Evolutionary conservation across 345 rosid genomes (phyloP).

Genomic region (Alliaria petiolata): DNA sequence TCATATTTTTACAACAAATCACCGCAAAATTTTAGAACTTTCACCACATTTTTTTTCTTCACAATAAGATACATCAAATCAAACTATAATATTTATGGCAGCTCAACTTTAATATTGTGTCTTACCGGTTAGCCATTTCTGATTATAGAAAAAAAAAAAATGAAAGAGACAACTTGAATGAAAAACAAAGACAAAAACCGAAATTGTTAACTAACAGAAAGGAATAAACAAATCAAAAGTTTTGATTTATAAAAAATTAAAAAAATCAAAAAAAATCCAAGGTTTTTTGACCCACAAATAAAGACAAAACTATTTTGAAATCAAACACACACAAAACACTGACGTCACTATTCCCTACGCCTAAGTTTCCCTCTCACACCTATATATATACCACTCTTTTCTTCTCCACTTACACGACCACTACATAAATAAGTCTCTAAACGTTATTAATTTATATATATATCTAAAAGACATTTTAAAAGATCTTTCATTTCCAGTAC

Average conservation of each 20-base stretch:
- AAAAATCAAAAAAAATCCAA: background rate
- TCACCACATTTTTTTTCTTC: background rate
- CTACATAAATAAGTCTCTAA: background rate
- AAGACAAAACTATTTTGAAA: background rate
- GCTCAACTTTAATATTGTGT: background rate
- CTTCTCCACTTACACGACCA: conserved; percentile 22
- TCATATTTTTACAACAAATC: background rate
- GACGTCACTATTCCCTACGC: conserved; percentile 11
- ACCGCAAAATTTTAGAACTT: background rate
- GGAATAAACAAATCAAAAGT: too few relatives aligned
- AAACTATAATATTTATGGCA: too few relatives aligned
- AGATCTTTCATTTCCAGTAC: background rate
- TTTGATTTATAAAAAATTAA: background rate
- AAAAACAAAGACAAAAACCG: background rate
- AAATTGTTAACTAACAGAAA: background rate
- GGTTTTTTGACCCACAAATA: background rate
- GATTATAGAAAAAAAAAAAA: background rate
- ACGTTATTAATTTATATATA: background rate
- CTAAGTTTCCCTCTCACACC: conserved; percentile 16
- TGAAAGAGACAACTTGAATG: background rate
- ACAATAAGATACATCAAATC: background rate
- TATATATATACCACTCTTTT: conserved; percentile 17
- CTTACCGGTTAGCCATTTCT: background rate
- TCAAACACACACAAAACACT: background rate
- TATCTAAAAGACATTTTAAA: background rate